These are phyloP conservation scores for Vitellaria paradoxa DNA, from an alignment of 179 eudicot genomes.

Conservation along the genomic window DNA sequence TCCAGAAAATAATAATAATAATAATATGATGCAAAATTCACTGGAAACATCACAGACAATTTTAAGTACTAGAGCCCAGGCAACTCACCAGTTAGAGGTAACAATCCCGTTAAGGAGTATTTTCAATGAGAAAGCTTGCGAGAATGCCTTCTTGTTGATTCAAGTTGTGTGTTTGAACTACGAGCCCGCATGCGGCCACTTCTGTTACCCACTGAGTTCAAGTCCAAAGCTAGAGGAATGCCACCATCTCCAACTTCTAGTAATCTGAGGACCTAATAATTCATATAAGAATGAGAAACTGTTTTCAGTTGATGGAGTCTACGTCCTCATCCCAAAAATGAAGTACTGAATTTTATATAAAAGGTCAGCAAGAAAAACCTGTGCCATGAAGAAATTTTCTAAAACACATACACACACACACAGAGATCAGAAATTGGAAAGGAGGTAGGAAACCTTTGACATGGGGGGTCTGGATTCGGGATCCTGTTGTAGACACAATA, in stretches of 20 bases:
- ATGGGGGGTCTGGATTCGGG: constrained; percentile 77
- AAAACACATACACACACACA: background rate
- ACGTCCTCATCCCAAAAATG: background rate
- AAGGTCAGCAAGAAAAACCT: background rate
- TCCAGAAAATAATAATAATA: background rate
- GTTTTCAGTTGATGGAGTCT: background rate
- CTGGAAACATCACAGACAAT: background rate
- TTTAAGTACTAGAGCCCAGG: background rate
- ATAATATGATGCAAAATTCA: background rate
- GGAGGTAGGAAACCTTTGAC: constrained; percentile 61
- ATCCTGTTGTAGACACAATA: constrained; percentile 76
- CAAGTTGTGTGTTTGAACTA: constrained; percentile 30
- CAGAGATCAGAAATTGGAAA: background rate
- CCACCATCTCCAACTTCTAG: constrained; percentile 64
- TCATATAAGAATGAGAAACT: background rate
- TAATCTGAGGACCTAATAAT: constrained; percentile 57
- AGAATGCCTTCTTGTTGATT: constrained; percentile 49
- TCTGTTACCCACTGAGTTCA: constrained; percentile 64
- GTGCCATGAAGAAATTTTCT: background rate
- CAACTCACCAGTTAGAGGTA: background rate
- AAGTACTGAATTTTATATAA: background rate
- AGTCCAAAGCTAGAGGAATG: constrained; percentile 50
- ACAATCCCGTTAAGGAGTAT: background rate
- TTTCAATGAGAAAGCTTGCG: constrained; percentile 71
- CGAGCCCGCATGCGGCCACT: constrained; percentile 66